Conservation (phyloP, 2,329 filamentous ascomycete species). For the Ophiocordyceps robertsii region DNA sequence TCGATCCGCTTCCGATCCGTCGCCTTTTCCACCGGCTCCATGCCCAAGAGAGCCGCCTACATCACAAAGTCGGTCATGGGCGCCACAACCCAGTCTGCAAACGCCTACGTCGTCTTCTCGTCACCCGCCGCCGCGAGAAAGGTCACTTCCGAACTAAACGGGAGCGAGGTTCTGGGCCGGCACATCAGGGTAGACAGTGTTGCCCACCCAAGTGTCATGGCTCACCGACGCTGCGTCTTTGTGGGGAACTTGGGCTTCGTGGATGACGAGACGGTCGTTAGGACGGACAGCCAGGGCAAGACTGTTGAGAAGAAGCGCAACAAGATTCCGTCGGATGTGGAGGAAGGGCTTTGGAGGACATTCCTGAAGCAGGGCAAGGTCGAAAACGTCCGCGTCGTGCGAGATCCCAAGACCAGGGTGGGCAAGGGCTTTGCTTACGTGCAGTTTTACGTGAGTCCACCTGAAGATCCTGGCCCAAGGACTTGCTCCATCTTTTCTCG, state of each 20-base stretch:
- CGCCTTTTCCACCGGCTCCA: constrained; percentile 59
- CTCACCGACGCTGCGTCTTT: constrained; percentile 85
- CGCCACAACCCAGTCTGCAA: constrained; percentile 81
- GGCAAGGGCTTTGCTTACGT: constrained; percentile 98
- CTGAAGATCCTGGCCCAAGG: no score
- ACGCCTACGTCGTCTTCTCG: constrained; percentile 86
- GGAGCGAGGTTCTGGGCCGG: constrained; percentile 67
- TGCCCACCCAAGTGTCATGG: constrained; percentile 69
- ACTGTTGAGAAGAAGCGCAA: constrained; percentile 60
- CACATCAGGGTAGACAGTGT: constrained; percentile 87
- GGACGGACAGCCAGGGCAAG: constrained; percentile 50
- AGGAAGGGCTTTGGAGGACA: constrained; percentile 82
- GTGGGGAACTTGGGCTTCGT: constrained; percentile 95
- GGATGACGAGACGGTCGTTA: constrained; percentile 69
- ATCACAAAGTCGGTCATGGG: constrained; percentile 86
- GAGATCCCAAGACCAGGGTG: constrained; percentile 80
- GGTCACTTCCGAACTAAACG: constrained; percentile 69
- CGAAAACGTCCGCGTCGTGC: constrained; percentile 84
- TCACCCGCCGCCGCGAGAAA: constrained; percentile 61
- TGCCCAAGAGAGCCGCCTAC: constrained; percentile 90
- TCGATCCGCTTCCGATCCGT: constrained; percentile 91
- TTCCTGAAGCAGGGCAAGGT: constrained; percentile 67
- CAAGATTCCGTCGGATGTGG: constrained; percentile 68
- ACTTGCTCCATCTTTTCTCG: neutral
- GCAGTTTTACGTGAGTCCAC: constrained; percentile 58